Percentiles rank a stretch among this genome's conserved stretches.
These are phyloP conservation scores for Mycena olivaceomarginata DNA, from an alignment of 768 basidiomycete species.

Conservation along the genomic window DNA sequence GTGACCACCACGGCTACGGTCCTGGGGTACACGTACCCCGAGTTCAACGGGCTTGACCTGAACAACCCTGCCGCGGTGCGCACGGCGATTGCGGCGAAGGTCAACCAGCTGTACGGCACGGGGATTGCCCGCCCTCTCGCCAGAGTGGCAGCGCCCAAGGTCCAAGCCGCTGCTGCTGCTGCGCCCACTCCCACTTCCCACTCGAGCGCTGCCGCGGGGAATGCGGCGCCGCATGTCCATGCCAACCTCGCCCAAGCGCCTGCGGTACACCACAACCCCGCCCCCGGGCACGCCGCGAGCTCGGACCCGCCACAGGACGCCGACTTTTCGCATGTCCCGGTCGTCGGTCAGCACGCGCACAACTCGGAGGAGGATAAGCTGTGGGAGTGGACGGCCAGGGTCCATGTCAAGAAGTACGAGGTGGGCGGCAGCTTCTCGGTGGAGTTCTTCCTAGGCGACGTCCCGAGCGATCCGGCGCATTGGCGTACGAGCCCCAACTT, in stretches of 20 bases:
- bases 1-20: conserved; percentile 50
- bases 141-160: background rate
- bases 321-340: background rate
- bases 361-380: conserved; percentile 13
- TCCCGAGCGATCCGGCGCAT: conserved; percentile 58
- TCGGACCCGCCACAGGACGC: background rate
- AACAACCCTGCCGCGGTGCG: conserved; percentile 51
- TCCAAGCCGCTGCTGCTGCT: background rate
- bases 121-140: background rate
- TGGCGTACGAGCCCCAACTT: conserved; percentile 60
- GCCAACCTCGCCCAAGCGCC: background rate
- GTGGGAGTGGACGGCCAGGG: conserved; percentile 66
- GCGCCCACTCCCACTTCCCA: background rate
- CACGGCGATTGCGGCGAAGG: conserved; percentile 55
- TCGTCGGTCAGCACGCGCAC: background rate
- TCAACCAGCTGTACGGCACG: conserved; percentile 60
- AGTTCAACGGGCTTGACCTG: conserved; percentile 64
- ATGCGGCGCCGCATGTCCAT: background rate
- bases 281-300: background rate
- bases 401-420: conserved; percentile 65
- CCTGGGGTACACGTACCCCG: conserved; percentile 71
- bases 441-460: conserved; percentile 67
- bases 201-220: background rate
- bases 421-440: conserved; percentile 65
- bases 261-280: background rate